phyloP scores from a whole-genome alignment of 2,329 filamentous ascomycete genomes.

The Exophiala lecanii-corni region DNA sequence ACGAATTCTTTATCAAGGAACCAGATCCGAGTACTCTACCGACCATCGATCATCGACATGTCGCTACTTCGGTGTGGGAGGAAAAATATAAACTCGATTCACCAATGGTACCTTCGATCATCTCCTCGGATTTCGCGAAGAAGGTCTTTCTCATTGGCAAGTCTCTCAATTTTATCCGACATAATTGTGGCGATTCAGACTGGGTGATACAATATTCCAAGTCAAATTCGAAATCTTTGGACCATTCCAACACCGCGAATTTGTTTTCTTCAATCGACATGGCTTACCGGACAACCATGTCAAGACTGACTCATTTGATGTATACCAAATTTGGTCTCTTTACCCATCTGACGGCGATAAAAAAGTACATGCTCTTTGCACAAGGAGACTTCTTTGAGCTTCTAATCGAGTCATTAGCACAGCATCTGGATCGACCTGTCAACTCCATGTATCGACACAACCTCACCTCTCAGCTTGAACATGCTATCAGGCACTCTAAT shows the following conservation, averaged over 20 bases:
- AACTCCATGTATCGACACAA: conserved; percentile 96
- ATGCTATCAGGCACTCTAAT: conserved; percentile 94
- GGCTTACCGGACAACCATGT: conserved; percentile 97
- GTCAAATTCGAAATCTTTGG: conserved; percentile 81
- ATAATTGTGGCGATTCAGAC: conserved; percentile 85
- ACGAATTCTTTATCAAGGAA: conserved; percentile 92
- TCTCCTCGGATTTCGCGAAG: conserved; percentile 87
- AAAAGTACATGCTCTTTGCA: conserved; percentile 89
- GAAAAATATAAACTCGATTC: conserved; percentile 88
- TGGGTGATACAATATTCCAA: conserved; percentile 98
- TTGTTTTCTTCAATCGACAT: conserved; percentile 92
- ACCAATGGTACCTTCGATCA: conserved; percentile 86
- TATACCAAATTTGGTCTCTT: conserved; percentile 91
- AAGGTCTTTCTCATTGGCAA: conserved; percentile 98
- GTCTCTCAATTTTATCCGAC: conserved; percentile 94
- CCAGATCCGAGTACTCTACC: conserved; percentile 57
- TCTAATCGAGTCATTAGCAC: conserved; percentile 91
- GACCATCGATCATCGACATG: conserved; percentile 44
- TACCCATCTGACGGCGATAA: conserved; percentile 83
- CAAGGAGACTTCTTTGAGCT: conserved; percentile 97
- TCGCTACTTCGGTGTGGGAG: conserved; percentile 89
- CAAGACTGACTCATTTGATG: conserved; percentile 88
- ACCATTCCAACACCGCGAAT: conserved; percentile 79
- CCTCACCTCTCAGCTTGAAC: conserved; percentile 93
- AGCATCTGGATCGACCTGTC: conserved; percentile 90